Conservation (phyloP, 208 protist species). For the Trypanosoma platydactyli region DNA sequence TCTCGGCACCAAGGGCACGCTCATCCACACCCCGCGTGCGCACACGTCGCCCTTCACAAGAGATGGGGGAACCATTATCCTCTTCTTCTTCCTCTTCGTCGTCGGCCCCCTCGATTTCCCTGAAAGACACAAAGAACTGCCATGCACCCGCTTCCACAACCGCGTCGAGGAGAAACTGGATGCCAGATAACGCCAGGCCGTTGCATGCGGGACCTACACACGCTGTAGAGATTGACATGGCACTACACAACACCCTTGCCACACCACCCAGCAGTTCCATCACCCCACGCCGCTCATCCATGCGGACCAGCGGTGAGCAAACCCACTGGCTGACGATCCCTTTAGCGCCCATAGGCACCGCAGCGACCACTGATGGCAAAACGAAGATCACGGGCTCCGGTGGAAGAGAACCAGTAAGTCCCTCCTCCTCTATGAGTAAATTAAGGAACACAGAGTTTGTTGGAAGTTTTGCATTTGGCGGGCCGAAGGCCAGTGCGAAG, state of each 20-base stretch:
- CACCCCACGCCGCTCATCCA: constrained; percentile 1
- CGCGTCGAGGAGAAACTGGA: constrained; percentile 16
- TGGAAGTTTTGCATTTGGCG: neutral
- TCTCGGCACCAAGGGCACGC: constrained; percentile 12
- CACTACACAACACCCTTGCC: neutral
- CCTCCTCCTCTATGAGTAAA: constrained; percentile 11
- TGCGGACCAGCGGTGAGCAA: constrained; percentile 13
- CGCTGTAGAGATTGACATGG: constrained; percentile 13
- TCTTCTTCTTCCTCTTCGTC: constrained; percentile 4
- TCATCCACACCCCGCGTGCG: constrained; percentile 2
- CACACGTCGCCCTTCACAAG: neutral
- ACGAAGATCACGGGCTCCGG: constrained; percentile 16
- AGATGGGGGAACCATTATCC: neutral
- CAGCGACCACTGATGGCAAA: constrained; percentile 5
- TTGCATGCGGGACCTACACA: constrained; percentile 16
- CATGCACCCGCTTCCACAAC: neutral
- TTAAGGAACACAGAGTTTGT: constrained; percentile 6
- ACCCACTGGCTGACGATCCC: constrained; percentile 17
- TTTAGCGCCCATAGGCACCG: constrained; percentile 5
- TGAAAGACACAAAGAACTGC: constrained; percentile 22
- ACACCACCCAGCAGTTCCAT: constrained; percentile 10
- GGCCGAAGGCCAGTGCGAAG: constrained; percentile 16
- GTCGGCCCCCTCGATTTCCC: constrained; percentile 9
- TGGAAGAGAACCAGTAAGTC: neutral
- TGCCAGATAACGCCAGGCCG: constrained; percentile 13